Base-by-base conservation (phyloP, 2,329 filamentous ascomycete genomes). In the Arthrobotrys musiformis region DNA sequence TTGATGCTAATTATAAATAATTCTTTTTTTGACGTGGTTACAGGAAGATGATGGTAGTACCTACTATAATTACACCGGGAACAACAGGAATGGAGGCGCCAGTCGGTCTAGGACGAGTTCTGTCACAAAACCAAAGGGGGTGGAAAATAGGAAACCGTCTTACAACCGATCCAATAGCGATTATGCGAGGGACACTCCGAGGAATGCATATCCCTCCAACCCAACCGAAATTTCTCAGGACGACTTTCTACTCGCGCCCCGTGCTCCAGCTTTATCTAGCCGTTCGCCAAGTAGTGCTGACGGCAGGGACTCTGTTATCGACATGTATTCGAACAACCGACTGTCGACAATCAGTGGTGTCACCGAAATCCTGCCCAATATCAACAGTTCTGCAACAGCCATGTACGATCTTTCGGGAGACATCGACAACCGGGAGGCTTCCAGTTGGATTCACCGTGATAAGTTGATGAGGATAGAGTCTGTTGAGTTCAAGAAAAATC, bases 391-490 rank as follows among this genome's bases (percentile, higher is more conserved):
- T 24, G 75, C 60, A 62, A 79, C 66, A 63, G 79, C 58, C 70
- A 79, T 64, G 77, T 70, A 72, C 63, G 73, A 69, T 60, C 63
- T 66, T 40, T 73, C 64, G 50, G 79, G 78, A 30, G 67, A 62
- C 64, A 74, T 73, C 69, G 78, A 78, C 67, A 78, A 80, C 28
- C 69, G 79, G 30, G 80, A 81, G 77, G 79, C 79, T 69, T 81
- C 80, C 24, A 80, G 80, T 52, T 81, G 80, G 80, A 81, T 81
- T 60, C 79, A 81, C 30, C 79, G 79, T 22, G 80, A 81, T 61
- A 81, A 81, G 73, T 78, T 81, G 54, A 80, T 74, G 79, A 78
- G 73, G 37, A 78, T 79, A 63, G 66, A 70, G 26, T 62, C 52
- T 52, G 48, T 78, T 48, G 67, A 79, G 75, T 66, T 61, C 48